A percentile compares a stretch with the other conserved stretches of the same genome.
These are phyloP conservation scores for Arachis hypogaea DNA, from an alignment of 306 rosid species.

Conservation along the genomic window DNA sequence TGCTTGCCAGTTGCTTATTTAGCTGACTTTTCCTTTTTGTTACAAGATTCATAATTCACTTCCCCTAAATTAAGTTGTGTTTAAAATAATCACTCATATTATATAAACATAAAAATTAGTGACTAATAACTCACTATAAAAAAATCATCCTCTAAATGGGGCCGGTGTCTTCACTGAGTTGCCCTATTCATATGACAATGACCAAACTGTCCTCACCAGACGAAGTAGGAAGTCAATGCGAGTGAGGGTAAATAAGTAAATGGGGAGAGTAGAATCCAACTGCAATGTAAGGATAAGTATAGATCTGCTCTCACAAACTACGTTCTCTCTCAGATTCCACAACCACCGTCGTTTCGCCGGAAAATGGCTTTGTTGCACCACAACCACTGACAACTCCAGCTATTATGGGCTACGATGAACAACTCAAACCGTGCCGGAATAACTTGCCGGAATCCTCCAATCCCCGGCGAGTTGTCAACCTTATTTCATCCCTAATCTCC, in stretches of 20 bases:
- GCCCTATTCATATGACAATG: conserved; percentile 33
- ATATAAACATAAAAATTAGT: too few species aligned
- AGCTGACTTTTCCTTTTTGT: conserved; percentile 30
- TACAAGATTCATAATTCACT: neutral
- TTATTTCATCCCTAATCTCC: conserved; percentile 60
- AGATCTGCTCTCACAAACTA: conserved; percentile 37
- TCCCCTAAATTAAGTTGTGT: neutral
- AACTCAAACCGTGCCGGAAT: neutral
- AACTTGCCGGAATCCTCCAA: conserved; percentile 41
- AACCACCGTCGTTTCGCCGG: conserved; percentile 22
- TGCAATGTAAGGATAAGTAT: conserved; percentile 50
- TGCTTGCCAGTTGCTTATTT: conserved; percentile 37
- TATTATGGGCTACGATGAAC: conserved; percentile 55
- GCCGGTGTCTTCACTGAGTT: neutral
- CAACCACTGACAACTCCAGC: conserved; percentile 41
- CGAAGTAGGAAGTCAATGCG: neutral
- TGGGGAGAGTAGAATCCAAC: conserved; percentile 29
- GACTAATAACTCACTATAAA: too few species aligned
- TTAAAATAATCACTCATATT: too few species aligned
- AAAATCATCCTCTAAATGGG: too few species aligned
- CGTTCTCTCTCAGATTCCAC: neutral
- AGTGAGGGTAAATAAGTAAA: conserved; percentile 46
- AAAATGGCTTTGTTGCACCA: conserved; percentile 51
- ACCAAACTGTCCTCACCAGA: conserved; percentile 28
- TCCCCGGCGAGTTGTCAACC: conserved; percentile 52